Evolutionary conservation across 192 early-diverging fungal species (phyloP).

Genomic region (Geosiphon pyriformis): DNA sequence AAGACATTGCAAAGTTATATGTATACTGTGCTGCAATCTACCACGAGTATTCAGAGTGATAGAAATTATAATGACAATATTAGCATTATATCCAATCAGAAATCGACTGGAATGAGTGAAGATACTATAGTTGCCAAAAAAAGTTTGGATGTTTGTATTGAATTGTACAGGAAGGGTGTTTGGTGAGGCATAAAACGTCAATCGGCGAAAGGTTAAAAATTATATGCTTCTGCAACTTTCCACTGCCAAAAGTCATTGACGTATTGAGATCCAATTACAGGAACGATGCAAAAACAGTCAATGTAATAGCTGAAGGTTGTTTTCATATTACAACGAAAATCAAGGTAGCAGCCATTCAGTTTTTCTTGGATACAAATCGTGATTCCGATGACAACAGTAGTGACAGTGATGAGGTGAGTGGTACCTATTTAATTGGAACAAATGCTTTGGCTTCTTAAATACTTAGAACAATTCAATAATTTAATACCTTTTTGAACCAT

Average conservation of each 20-base stretch:
- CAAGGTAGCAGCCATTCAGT: slow-evolving; percentile 86
- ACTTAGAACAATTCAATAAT: too few relatives aligned
- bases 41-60: too few relatives aligned
- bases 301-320: slow-evolving; percentile 95
- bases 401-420: slow-evolving; percentile 46
- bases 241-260: too few relatives aligned
- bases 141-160: slow-evolving; percentile 95
- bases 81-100: background rate
- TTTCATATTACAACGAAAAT: slow-evolving; percentile 90
- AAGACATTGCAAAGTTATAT: slow-evolving; percentile 96
- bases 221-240: too few relatives aligned
- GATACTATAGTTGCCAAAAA: slow-evolving; percentile 91
- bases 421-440: too few relatives aligned
- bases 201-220: too few relatives aligned
- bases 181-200: slow-evolving; percentile 52
- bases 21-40: slow-evolving; percentile 89
- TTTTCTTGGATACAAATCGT: slow-evolving; percentile 83
- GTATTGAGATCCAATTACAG: slow-evolving; percentile 26
- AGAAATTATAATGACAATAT: slow-evolving; percentile 46
- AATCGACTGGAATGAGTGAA: slow-evolving; percentile 37
- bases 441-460: too few relatives aligned
- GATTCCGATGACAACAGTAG: slow-evolving; percentile 69
- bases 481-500: too few relatives aligned
- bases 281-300: slow-evolving; percentile 98
- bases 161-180: slow-evolving; percentile 92